phyloP scores from a whole-genome alignment of 2,329 filamentous ascomycete genomes.

The Beauveria sp. region DNA sequence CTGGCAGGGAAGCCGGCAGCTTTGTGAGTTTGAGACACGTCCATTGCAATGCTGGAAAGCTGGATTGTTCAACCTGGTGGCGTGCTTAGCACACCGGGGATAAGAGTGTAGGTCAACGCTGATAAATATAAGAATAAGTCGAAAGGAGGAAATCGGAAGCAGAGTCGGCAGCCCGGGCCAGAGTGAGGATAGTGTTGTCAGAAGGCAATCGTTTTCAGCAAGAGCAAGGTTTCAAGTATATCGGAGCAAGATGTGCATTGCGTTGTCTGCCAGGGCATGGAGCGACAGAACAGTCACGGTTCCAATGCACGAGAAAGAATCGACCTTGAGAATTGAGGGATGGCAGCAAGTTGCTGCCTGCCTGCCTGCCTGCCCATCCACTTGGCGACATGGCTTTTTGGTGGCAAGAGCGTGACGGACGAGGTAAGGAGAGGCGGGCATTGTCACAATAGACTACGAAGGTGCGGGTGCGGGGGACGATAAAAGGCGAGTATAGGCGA shows the following conservation, averaged over 20 bases:
- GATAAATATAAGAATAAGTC: constrained; percentile 6
- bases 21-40: not conserved
- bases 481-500: not conserved
- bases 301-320: not conserved
- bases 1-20: not conserved
- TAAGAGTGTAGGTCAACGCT: not conserved
- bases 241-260: constrained; percentile 8
- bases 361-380: not conserved
- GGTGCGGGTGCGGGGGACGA: not conserved
- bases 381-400: not conserved
- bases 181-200: not conserved
- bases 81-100: not conserved
- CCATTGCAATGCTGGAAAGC: not conserved
- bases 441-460: constrained; percentile 1
- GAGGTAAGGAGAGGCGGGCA: not conserved
- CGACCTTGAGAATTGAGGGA: not conserved
- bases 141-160: not conserved
- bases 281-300: not conserved
- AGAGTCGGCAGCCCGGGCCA: not conserved
- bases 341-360: not conserved
- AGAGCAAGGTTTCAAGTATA: constrained; percentile 11
- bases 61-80: not conserved
- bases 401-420: constrained; percentile 5
- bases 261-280: not conserved
- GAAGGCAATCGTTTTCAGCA: not conserved